Base-by-base conservation (phyloP, 2,329 filamentous ascomycete genomes). In the Verticillium albo-atrum region DNA sequence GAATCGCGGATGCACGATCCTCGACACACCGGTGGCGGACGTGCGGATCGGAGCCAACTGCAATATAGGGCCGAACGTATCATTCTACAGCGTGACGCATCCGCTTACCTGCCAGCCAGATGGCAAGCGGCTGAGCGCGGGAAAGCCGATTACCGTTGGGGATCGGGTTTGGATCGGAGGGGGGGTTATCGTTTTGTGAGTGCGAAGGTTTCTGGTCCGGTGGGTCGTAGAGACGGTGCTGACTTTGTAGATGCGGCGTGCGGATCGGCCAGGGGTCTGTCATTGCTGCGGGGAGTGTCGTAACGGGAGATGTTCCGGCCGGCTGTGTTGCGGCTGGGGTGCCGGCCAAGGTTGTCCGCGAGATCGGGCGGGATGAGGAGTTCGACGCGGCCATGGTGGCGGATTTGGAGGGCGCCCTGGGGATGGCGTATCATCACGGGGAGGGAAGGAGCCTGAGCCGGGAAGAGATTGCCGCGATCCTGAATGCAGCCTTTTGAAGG, bases 151-250 rank as follows among this genome's bases (percentile, higher is more conserved):
- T 32, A 67, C 62, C 2, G 74, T 78, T 54, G 74, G 70, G 1
- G 66, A 76, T 42, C 68, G 74, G 37, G 74, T 74, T 30, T 78
- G 74, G 74, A 72, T 78, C 51, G 74, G 75, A 2, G 71, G 69
- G 14, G 68, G 70, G 67, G 7, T 14, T 12, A 71, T 66, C 3
- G 72, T 78, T 35, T 53, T 77, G 65, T 70, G 47, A 66, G 70
- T 66, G 34, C 32, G 6, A 17, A 6, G 32, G 32, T 14, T 17
- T 6, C 28, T 9, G 4, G 28, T 5, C 28, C 15, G 32, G 9
- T 35, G 6, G 32, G 15, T 14, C n/a, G n/a, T 14, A 17, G 32
- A 12, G 32, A 17, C 6, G 10, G 6, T 23, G 30, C 54, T 42
- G 34, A 56, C 30, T 6, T 6, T n/a, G 35, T 4, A 57, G 55